Conservation (phyloP, 495 filamentous ascomycete species). For the Talaromyces wortmannii region DNA sequence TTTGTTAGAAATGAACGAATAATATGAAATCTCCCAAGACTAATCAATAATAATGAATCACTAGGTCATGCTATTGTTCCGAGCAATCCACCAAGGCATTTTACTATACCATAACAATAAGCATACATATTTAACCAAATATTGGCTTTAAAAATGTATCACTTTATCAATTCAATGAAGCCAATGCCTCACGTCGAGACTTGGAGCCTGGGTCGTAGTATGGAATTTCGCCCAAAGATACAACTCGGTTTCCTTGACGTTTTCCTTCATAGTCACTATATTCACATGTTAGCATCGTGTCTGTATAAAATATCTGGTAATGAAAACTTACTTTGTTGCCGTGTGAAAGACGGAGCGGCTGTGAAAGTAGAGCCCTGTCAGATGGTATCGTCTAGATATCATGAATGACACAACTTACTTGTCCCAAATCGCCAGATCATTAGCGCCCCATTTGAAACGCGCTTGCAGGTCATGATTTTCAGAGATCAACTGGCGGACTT, state of each 20-base stretch:
- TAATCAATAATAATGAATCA: too few relatives aligned
- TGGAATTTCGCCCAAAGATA: neutral
- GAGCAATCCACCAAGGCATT: too few relatives aligned
- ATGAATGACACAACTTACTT: neutral
- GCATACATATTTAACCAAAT: too few relatives aligned
- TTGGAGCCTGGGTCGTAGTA: neutral
- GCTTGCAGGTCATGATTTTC: conserved; percentile 73
- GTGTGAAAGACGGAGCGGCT: neutral
- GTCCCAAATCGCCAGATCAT: conserved; percentile 31
- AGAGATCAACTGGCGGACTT: conserved; percentile 45
- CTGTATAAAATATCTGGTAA: neutral
- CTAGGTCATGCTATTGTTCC: too few relatives aligned
- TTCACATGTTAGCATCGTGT: neutral
- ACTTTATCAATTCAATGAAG: too few relatives aligned
- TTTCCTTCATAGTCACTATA: neutral
- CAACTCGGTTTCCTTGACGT: neutral
- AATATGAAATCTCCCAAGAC: too few relatives aligned
- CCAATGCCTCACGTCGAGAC: neutral
- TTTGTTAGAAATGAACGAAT: too few relatives aligned
- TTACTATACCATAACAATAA: too few relatives aligned
- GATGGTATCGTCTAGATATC: neutral
- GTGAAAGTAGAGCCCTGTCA: neutral
- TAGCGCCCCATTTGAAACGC: conserved; percentile 49
- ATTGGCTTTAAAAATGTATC: too few relatives aligned
- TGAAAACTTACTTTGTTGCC: neutral